Evolutionary conservation across 176 grass and related monocot species (phyloP).

Genomic region (Musa acuminata): DNA sequence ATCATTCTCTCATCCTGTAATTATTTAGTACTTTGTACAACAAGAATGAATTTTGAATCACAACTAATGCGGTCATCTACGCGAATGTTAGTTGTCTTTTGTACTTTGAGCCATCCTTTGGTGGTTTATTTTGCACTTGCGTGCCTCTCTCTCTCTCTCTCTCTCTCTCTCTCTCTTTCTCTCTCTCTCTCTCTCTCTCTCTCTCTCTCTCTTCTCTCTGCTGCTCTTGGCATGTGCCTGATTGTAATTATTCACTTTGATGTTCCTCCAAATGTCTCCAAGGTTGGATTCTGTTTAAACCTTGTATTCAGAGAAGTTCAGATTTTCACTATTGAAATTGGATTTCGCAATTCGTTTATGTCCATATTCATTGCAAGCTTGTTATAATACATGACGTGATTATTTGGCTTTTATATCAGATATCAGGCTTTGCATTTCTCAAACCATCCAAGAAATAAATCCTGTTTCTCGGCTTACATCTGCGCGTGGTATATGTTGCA

Average conservation of each 20-base stretch:
- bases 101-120: too few species aligned
- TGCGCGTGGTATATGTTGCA: constrained; percentile 12
- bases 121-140: too few species aligned
- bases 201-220: too few species aligned
- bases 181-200: too few species aligned
- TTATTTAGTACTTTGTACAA: too few species aligned
- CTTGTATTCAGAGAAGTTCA: neutral
- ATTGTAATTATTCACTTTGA: neutral
- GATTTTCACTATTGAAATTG: neutral
- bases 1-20: neutral
- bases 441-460: neutral
- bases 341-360: neutral
- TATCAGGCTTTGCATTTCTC: neutral
- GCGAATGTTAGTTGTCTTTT: too few species aligned
- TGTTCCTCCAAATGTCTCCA: too few species aligned
- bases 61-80: too few species aligned
- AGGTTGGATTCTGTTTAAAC: neutral
- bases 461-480: neutral
- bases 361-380: neutral
- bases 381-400: neutral
- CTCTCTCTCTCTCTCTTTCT: too few species aligned
- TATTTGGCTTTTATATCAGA: neutral
- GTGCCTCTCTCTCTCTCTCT: too few species aligned
- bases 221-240: too few species aligned
- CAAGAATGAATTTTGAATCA: too few species aligned